These are phyloP conservation scores for Boletus sp. DNA, from an alignment of 768 basidiomycete species.

Conservation along the genomic window DNA sequence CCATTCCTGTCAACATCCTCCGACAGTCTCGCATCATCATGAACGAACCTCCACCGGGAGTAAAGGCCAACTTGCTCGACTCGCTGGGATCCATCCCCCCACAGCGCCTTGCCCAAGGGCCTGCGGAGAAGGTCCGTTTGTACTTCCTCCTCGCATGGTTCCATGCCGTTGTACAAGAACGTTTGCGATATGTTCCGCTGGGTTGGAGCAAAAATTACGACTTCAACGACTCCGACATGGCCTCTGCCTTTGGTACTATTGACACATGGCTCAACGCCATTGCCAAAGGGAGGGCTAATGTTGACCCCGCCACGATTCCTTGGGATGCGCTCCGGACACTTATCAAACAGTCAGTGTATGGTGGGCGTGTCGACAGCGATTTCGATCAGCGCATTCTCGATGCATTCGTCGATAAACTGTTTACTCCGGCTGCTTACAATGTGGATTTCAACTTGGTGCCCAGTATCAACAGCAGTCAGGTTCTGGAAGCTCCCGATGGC, in stretches of 20 bases:
- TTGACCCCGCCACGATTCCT: conserved; percentile 88
- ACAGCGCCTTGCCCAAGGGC: conserved; percentile 74
- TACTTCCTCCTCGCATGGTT: conserved; percentile 99
- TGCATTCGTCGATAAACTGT: conserved; percentile 87
- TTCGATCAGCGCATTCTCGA: conserved; percentile 93
- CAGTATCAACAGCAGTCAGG: conserved; percentile 49
- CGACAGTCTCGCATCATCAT: conserved; percentile 95
- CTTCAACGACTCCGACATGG: conserved; percentile 98
- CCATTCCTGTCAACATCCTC: conserved; percentile 94
- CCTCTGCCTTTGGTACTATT: conserved; percentile 87
- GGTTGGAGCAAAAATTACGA: conserved; percentile 98
- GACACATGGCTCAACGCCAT: conserved; percentile 81
- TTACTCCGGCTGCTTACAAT: conserved; percentile 87
- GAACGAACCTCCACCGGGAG: conserved; percentile 97
- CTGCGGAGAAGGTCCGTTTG: conserved; percentile 86
- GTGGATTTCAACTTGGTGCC: conserved; percentile 89
- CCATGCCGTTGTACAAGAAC: conserved; percentile 97
- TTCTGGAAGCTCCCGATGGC: conserved; percentile 80
- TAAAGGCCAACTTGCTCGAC: conserved; percentile 94
- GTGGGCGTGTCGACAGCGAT: conserved; percentile 90
- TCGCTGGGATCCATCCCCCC: conserved; percentile 74
- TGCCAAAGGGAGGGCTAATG: conserved; percentile 85
- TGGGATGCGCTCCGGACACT: conserved; percentile 94
- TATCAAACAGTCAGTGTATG: conserved; percentile 95
- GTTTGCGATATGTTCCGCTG: conserved; percentile 90